Conservation (phyloP, 2,329 filamentous ascomycete genomes). For the Incumbomyces delicatus region DNA sequence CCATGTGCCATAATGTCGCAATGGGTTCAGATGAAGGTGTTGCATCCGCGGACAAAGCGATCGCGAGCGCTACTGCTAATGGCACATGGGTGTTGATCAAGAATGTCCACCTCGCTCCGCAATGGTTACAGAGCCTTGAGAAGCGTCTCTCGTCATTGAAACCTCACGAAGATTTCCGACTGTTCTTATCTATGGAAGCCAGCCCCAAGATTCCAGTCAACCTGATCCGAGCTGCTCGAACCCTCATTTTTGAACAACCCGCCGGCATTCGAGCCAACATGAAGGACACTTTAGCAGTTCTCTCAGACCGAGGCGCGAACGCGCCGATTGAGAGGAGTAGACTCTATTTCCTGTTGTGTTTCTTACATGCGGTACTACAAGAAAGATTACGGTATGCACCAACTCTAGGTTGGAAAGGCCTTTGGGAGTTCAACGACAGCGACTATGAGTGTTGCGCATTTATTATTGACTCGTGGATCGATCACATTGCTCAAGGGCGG, state of each 20-base stretch:
- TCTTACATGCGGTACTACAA: slow-evolving; percentile 91
- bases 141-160: slow-evolving; percentile 94
- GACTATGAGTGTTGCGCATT: slow-evolving; percentile 98
- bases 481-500: slow-evolving; percentile 68
- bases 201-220: slow-evolving; percentile 97
- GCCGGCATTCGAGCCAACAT: slow-evolving; percentile 95
- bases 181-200: slow-evolving; percentile 97
- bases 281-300: slow-evolving; percentile 86
- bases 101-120: slow-evolving; percentile 92
- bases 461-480: slow-evolving; percentile 92
- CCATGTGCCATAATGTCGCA: slow-evolving; percentile 89
- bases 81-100: slow-evolving; percentile 97
- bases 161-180: slow-evolving; percentile 80
- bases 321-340: slow-evolving; percentile 83
- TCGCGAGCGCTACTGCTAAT: slow-evolving; percentile 79
- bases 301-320: slow-evolving; percentile 66
- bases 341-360: slow-evolving; percentile 81
- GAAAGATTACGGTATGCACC: slow-evolving; percentile 91
- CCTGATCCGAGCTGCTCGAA: slow-evolving; percentile 79
- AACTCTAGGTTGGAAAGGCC: slow-evolving; percentile 90
- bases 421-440: slow-evolving; percentile 99
- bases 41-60: slow-evolving; percentile 87
- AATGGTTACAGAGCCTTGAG: slow-evolving; percentile 93
- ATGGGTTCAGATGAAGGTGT: slow-evolving; percentile 97
- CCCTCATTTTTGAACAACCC: slow-evolving; percentile 96